phyloP scores from a whole-genome alignment of 306 rosid species.

The Senna siamea region DNA sequence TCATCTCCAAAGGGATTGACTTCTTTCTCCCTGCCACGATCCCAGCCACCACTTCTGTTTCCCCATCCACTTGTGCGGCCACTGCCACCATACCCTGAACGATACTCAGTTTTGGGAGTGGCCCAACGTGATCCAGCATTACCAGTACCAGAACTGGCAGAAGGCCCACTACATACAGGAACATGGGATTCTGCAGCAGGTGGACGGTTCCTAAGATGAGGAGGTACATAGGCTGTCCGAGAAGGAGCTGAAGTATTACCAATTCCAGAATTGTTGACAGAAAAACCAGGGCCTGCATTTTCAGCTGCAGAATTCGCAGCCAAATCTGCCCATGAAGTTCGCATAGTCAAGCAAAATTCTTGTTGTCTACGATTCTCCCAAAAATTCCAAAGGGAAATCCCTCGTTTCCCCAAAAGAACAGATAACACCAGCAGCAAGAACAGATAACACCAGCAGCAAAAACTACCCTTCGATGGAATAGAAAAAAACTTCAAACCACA shows the following conservation, averaged over 20 bases:
- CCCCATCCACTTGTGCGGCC: constrained; percentile 62
- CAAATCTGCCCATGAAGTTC: constrained; percentile 79
- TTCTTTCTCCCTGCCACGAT: constrained; percentile 66
- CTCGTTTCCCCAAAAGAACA: not conserved
- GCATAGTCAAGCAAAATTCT: constrained; percentile 55
- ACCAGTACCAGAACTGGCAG: constrained; percentile 43
- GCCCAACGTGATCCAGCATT: constrained; percentile 50
- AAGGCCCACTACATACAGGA: constrained; percentile 46
- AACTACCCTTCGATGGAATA: constrained; percentile 4
- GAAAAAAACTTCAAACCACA: constrained; percentile 10
- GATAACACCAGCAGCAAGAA: constrained; percentile 13
- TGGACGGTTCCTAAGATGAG: constrained; percentile 65
- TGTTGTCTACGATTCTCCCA: constrained; percentile 27
- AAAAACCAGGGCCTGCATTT: constrained; percentile 53
- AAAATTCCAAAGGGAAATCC: constrained; percentile 13
- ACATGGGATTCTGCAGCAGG: constrained; percentile 49
- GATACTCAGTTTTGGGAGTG: constrained; percentile 47
- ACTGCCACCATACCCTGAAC: constrained; percentile 53
- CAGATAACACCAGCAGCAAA: not conserved
- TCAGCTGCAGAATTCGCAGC: constrained; percentile 75
- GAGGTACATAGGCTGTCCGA: constrained; percentile 62
- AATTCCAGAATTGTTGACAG: constrained; percentile 41
- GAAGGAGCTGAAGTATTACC: constrained; percentile 42
- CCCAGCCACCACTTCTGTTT: constrained; percentile 61
- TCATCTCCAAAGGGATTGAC: constrained; percentile 65